A percentile compares a stretch with the other conserved stretches of the same genome.
Conservation (phyloP, 139 green algal genomes). For the Picochlorum sp. region DNA sequence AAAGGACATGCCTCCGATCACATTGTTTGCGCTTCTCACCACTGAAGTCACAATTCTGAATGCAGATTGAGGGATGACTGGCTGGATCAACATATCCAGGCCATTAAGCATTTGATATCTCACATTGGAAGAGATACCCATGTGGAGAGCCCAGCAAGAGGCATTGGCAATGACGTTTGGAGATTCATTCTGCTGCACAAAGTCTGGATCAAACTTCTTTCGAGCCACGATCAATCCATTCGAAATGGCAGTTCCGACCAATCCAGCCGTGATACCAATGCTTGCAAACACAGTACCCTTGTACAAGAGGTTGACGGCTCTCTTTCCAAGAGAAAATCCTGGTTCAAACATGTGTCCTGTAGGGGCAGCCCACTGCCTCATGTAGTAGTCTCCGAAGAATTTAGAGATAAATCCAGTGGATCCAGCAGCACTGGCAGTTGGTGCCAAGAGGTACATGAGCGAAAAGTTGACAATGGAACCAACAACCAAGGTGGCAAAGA, state of each 20-base stretch:
- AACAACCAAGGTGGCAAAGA: slow-evolving; percentile 91
- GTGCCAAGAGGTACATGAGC: slow-evolving; percentile 89
- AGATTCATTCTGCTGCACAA: slow-evolving; percentile 64
- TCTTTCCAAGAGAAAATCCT: slow-evolving; percentile 49
- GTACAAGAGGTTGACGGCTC: slow-evolving; percentile 72
- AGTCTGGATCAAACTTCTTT: slow-evolving; percentile 59
- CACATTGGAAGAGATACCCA: slow-evolving; percentile 87
- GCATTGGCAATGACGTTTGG: slow-evolving; percentile 80
- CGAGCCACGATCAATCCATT: slow-evolving; percentile 71
- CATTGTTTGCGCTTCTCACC: slow-evolving; percentile 82
- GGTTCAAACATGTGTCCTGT: slow-evolving; percentile 88
- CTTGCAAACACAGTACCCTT: slow-evolving; percentile 75
- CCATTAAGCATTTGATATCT: slow-evolving; percentile 91
- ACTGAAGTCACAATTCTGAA: slow-evolving; percentile 76
- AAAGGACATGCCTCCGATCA: slow-evolving; percentile 85
- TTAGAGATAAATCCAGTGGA: slow-evolving; percentile 39
- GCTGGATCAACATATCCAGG: slow-evolving; percentile 71
- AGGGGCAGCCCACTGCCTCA: slow-evolving; percentile 59
- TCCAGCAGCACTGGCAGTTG: slow-evolving; percentile 45
- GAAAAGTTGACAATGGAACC: slow-evolving; percentile 94
- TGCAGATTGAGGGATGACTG: slow-evolving; percentile 46
- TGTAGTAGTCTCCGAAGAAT: slow-evolving; percentile 58
- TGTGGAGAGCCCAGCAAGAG: slow-evolving; percentile 80
- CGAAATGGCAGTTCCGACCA: slow-evolving; percentile 73
- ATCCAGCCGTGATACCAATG: slow-evolving; percentile 75